Evolutionary conservation across 441 rosid species (phyloP).

Genomic region (Erysimum pusillum): DNA sequence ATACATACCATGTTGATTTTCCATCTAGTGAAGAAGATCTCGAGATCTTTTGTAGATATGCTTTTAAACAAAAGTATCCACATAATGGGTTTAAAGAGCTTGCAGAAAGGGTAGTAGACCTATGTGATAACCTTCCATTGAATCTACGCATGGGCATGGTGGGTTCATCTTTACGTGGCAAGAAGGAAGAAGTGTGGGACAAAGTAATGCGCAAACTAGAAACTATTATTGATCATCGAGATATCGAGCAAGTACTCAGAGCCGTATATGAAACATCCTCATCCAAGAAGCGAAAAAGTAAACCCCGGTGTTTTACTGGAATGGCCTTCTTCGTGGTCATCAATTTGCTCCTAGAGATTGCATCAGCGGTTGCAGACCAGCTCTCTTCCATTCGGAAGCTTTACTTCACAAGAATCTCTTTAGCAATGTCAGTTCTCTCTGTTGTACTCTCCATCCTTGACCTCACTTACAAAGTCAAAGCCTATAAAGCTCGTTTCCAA

Average conservation of each 20-base stretch:
- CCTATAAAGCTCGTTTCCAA: background rate
- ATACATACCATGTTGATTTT: background rate
- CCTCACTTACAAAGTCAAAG: background rate
- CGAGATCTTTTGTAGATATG: slow-evolving; percentile 31
- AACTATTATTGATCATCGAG: slow-evolving; percentile 41
- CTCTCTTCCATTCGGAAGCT: slow-evolving; percentile 11
- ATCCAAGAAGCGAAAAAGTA: background rate
- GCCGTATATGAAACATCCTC: background rate
- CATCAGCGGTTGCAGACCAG: slow-evolving; percentile 10
- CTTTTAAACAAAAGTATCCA: slow-evolving; percentile 35
- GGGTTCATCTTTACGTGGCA: slow-evolving; percentile 16
- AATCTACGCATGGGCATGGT: background rate
- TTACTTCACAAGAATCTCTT: background rate
- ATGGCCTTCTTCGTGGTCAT: background rate
- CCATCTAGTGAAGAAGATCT: slow-evolving; percentile 6
- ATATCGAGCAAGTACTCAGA: background rate
- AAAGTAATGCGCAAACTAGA: background rate
- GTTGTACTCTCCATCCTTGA: slow-evolving; percentile 8
- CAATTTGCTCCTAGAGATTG: slow-evolving; percentile 5
- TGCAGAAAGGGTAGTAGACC: background rate
- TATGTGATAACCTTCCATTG: slow-evolving; percentile 2
- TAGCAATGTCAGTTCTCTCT: background rate
- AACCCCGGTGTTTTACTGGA: background rate
- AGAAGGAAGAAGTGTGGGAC: background rate
- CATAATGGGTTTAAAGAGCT: background rate